phyloP scores from a whole-genome alignment of 192 early-diverging fungal genomes.

The Cetraspora pellucida region DNA sequence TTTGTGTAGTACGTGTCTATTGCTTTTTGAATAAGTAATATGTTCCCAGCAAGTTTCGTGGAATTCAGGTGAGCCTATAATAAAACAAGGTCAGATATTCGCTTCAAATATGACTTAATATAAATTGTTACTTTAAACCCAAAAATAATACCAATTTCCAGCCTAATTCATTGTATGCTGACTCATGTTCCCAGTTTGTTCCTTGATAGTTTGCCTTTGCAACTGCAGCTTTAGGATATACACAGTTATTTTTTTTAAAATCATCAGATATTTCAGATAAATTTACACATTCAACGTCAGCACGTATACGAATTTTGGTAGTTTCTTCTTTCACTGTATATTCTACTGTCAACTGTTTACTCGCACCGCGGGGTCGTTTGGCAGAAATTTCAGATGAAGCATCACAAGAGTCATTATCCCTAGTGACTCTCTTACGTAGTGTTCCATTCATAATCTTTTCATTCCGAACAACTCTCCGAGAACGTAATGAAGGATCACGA shows the following conservation, averaged over 20 bases:
- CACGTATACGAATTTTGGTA: slow-evolving; percentile 45
- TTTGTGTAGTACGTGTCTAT: slow-evolving; percentile 51
- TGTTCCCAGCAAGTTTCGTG: slow-evolving; percentile 43
- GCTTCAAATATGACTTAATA: neutral
- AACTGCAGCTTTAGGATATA: slow-evolving; percentile 53
- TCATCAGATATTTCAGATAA: slow-evolving; percentile 41
- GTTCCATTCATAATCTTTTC: slow-evolving; percentile 68
- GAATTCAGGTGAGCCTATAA: slow-evolving; percentile 49
- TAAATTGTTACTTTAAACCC: neutral
- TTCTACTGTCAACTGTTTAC: slow-evolving; percentile 44
- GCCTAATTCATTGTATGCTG: slow-evolving; percentile 59
- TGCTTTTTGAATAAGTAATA: slow-evolving; percentile 52
- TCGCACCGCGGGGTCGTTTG: neutral
- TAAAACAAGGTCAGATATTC: neutral
- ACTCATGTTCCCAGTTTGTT: slow-evolving; percentile 47
- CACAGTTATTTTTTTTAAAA: slow-evolving; percentile 59
- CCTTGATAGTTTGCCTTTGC: slow-evolving; percentile 33
- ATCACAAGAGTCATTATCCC: slow-evolving; percentile 12
- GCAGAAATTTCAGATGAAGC: neutral
- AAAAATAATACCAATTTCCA: slow-evolving; percentile 62
- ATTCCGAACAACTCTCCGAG: slow-evolving; percentile 71
- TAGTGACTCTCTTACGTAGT: slow-evolving; percentile 45
- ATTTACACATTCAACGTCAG: slow-evolving; percentile 55
- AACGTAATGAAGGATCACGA: slow-evolving; percentile 67
- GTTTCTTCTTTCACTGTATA: slow-evolving; percentile 36